Evolutionary conservation across 805 yeast genomes (phyloP), one percentile per base, ranked within the genome.

Genomic region (Zygosaccharomyces rouxii): DNA sequence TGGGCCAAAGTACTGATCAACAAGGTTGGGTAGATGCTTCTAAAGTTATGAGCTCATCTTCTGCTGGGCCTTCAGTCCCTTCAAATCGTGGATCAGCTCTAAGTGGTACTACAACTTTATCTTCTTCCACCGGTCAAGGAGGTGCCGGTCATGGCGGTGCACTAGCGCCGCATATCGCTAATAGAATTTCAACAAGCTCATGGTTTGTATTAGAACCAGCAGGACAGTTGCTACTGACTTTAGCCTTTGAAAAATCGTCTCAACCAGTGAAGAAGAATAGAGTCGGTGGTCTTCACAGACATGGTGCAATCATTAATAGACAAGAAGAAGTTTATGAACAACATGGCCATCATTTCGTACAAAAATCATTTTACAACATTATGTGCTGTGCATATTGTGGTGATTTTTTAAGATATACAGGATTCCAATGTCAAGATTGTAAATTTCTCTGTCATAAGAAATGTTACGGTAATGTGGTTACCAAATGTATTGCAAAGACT

Each of bases 351-450:
- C 95, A 89, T 68, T 94, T 94, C 70, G 95, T 88, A 38, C 96
- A 88, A 66, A 92, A 88, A 59, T 96, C 89, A 64, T 89, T 90
- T 64, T 94, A 94, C 75, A 88, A 87, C 58, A 88, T 94, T 62
- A 92, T 94, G 97, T 81, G 94, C 56, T 94, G 99, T 73, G 97
- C 98, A 1, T 79, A 90, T 52, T 94, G 99, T 76, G 96, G 96
- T 4, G 98, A 94, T 52, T 94, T 94, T 64, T 73, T 94, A 56
- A 81, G 95, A 55, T 84, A 90, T 56, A 78, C 86, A n/a, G 94
- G 94, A 6, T 85, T 72, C 62, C 95, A 86, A 67, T 86, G 95
- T 70, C 89, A 85, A 64, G 94, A 86, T 60, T 86, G 95, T 74
- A 78, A 80, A 57, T 83, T 85, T 64, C 71, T 85, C 49, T 86